Conservation (phyloP, 2,329 filamentous ascomycete genomes). For the Alternaria burnsii region DNA sequence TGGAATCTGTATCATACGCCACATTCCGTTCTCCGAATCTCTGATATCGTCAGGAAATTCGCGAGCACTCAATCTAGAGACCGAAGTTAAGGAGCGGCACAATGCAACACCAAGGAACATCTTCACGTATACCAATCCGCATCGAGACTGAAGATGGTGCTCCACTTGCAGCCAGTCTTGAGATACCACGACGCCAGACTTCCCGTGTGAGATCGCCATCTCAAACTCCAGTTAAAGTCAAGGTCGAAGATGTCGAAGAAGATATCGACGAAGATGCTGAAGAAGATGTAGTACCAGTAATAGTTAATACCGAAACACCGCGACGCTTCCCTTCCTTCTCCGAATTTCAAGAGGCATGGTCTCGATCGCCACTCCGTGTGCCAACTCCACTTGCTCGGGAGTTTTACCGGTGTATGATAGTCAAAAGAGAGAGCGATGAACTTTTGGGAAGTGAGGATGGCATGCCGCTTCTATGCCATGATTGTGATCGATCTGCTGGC, state of each 20-base stretch:
- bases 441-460: neutral
- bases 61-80: neutral
- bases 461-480: neutral
- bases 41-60: neutral
- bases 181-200: neutral
- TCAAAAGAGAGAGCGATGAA: neutral
- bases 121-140: neutral
- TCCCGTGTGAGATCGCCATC: neutral
- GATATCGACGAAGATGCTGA: neutral
- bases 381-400: neutral
- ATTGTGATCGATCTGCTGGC: neutral
- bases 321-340: neutral
- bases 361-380: neutral
- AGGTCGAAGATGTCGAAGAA: slow-evolving; percentile 2
- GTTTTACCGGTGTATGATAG: neutral
- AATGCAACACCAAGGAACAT: neutral
- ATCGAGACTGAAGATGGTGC: neutral
- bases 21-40: neutral
- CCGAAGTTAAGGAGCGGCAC: neutral
- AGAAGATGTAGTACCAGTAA: neutral
- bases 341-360: neutral
- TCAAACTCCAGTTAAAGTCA: neutral
- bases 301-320: neutral
- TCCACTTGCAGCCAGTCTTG: neutral
- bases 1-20: neutral